Base-by-base conservation (phyloP, 306 rosid species). In the Rubus idaeus region DNA sequence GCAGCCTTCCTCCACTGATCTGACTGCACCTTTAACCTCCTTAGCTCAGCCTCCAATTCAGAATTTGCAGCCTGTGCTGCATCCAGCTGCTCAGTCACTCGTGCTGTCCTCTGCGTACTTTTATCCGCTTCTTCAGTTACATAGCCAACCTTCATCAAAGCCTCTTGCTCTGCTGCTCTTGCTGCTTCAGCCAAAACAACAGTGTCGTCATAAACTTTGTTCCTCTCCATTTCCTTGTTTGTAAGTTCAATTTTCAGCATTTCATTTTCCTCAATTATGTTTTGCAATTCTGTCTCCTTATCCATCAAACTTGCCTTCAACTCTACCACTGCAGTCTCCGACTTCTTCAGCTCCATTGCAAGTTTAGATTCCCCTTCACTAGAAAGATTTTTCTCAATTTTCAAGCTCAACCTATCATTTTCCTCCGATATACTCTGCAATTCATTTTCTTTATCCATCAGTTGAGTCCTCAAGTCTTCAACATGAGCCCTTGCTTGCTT, bases 1-100 rank as follows among this genome's bases (percentile, higher is more conserved):
- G 98, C 98, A 0, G 97, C 98, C 78, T 91, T 94, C 83, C 97
- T 91, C 98, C 98, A 94, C 86, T 94, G 97, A 2, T 94, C 98
- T 8, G 97, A 81, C 77, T 94, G 98, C 75, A 91, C 97, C 79
- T 94, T 94, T 71, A 94, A 56, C 83, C 83, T 90, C 87, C 98
- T 88, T 76, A 94, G 68, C 85, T 91, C 97, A n/a, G 97, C 91
- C 73, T 91, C 98, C 79, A 94, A 77, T 77, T 91, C 98, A 0
- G 87, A 76, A 79, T 86, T 89, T 12, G 89, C 87, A 61, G 87
- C 88, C 82, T 90, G 96, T 5, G 94, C 88, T 5, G 97, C 90
- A 18, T 94, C 96, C 71, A 94, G 78, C 86, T 94, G 96, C 77
- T 91, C 98, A 0, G 97, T 88, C n/a, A 86, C 91, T 23, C 85